These are phyloP conservation scores for Zygosaccharomyces sapae DNA, from an alignment of 1,139 yeast genomes.

Conservation along the genomic window DNA sequence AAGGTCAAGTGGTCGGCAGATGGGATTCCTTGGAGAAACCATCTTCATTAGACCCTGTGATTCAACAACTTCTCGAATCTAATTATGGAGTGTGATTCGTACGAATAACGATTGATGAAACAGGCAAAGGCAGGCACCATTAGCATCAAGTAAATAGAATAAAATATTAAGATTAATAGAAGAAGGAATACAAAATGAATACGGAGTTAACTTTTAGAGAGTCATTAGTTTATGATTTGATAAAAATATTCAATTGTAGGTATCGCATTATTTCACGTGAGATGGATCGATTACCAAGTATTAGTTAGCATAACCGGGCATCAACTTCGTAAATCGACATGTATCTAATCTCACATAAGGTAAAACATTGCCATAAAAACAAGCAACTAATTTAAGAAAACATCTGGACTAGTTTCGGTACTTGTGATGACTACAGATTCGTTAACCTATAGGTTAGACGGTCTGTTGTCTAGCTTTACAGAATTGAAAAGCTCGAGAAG, in stretches of 20 bases:
- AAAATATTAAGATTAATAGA: not conserved
- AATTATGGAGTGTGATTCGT: not conserved
- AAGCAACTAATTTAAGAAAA: not conserved
- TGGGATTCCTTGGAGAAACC: conserved; percentile 67
- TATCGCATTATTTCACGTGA: conserved; percentile 6
- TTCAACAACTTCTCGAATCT: conserved; percentile 42
- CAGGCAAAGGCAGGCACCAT: not conserved
- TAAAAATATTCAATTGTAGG: too few relatives aligned
- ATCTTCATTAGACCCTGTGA: conserved; percentile 45
- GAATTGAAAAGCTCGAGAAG: conserved; percentile 28
- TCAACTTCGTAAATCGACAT: conserved; percentile 1
- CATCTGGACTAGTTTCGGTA: not conserved
- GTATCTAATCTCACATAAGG: not conserved
- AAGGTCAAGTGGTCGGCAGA: conserved; percentile 65
- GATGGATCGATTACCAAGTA: not conserved
- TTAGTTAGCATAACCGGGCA: not conserved
- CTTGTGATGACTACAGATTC: conserved; percentile 9
- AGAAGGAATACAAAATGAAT: not conserved
- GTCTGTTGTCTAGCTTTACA: conserved; percentile 33
- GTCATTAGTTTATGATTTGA: too few relatives aligned
- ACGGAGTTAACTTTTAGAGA: not conserved
- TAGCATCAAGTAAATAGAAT: not conserved
- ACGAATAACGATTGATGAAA: not conserved
- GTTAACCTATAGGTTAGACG: conserved; percentile 25
- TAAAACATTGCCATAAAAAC: not conserved